A percentile compares a stretch with the other conserved stretches of the same genome.
Conservation (phyloP, 257 asterid genomes). For the Capsicum baccatum region DNA sequence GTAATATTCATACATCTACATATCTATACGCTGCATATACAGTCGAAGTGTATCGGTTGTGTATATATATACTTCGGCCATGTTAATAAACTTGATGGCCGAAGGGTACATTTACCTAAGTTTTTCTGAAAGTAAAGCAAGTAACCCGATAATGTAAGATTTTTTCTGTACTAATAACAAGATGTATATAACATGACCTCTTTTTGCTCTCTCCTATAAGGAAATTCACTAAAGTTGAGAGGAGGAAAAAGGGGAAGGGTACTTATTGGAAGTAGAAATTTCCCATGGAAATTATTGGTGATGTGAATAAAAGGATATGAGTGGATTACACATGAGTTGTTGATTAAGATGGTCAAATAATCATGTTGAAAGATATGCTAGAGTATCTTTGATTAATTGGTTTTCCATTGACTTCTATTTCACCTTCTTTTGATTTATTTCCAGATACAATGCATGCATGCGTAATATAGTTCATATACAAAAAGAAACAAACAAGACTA, state of each 20-base stretch:
- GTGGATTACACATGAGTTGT: background rate
- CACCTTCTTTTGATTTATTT: background rate
- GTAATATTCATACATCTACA: no score
- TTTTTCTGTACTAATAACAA: background rate
- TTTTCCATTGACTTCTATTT: background rate
- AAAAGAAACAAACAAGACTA: no score
- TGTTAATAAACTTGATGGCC: no score
- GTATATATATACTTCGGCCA: no score
- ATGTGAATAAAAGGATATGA: background rate
- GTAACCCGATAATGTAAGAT: background rate
- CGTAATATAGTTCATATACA: background rate
- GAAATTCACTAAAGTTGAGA: background rate
- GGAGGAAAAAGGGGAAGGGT: background rate
- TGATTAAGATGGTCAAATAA: background rate
- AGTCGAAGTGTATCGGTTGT: no score
- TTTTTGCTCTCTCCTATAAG: background rate
- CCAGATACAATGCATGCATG: background rate
- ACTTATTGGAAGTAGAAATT: background rate
- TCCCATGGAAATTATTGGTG: background rate
- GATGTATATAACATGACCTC: background rate
- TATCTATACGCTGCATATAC: no score
- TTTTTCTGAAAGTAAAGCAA: background rate
- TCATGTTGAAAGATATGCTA: background rate
- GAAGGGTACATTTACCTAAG: no score
- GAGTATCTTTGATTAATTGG: background rate